These are phyloP conservation scores for Neurospora sp. DNA, from an alignment of 495 filamentous ascomycete genomes.

Conservation along the genomic window DNA sequence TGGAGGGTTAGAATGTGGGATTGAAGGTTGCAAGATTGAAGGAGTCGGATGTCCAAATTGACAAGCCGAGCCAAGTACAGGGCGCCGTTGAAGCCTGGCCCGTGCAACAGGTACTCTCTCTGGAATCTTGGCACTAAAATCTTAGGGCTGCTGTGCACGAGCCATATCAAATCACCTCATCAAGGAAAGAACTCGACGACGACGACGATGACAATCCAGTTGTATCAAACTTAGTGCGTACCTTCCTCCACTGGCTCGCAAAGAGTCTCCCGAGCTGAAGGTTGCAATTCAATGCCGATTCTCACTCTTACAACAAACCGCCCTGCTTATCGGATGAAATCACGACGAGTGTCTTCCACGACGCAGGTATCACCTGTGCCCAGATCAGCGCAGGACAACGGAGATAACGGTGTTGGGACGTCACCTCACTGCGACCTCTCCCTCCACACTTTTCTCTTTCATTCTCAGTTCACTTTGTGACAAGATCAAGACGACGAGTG, in stretches of 20 bases:
- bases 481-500: neutral
- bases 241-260: neutral
- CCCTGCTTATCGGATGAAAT: neutral
- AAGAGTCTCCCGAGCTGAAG: neutral
- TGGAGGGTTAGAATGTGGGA: neutral
- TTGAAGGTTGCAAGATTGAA: neutral
- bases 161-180: neutral
- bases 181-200: neutral
- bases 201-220: too few relatives aligned
- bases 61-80: neutral
- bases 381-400: neutral
- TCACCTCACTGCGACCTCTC: neutral
- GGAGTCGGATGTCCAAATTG: neutral
- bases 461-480: neutral
- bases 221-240: too few relatives aligned
- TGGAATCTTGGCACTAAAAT: neutral
- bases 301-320: neutral
- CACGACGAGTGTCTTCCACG: neutral
- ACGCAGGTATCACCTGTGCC: neutral
- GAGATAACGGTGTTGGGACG: neutral
- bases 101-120: neutral
- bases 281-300: too few relatives aligned
- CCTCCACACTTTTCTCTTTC: neutral
- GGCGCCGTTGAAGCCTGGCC: neutral
- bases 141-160: neutral